These are phyloP conservation scores for Rhinocladiella similis DNA, from an alignment of 2,329 filamentous ascomycete species.

Conservation along the genomic window DNA sequence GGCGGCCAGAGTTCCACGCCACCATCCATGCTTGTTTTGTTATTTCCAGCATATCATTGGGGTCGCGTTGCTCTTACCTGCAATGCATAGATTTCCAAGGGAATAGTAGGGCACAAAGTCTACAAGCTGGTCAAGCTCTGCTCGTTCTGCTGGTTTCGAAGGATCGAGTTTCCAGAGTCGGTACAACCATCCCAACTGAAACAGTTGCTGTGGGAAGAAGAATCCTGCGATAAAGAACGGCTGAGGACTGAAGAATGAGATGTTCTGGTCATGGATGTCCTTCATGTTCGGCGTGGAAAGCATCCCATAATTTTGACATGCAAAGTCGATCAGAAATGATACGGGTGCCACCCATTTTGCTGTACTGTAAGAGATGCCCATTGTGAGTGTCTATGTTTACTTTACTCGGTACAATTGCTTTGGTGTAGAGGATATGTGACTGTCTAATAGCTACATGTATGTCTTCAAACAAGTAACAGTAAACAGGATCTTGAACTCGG, in stretches of 20 bases:
- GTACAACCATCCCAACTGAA: constrained; percentile 60
- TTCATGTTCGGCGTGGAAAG: constrained; percentile 59
- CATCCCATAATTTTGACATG: constrained; percentile 61
- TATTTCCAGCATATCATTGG: no score
- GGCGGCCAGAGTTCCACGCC: constrained; percentile 58
- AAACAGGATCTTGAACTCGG: background rate
- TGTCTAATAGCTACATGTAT: background rate
- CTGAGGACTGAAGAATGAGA: constrained; percentile 60
- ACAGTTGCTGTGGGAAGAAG: constrained; percentile 62
- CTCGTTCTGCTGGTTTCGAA: constrained; percentile 38
- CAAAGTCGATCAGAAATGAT: constrained; percentile 59
- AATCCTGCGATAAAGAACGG: constrained; percentile 61
- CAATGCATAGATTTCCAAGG: constrained; percentile 60
- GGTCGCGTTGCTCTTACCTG: constrained; percentile 41
- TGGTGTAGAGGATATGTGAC: background rate
- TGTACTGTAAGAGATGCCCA: constrained; percentile 18
- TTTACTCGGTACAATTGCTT: background rate
- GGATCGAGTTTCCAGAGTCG: constrained; percentile 51
- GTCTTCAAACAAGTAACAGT: background rate
- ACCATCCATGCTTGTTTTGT: constrained; percentile 53
- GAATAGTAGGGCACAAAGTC: constrained; percentile 58
- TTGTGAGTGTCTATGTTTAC: background rate
- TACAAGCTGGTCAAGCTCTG: constrained; percentile 52
- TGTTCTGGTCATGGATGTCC: constrained; percentile 57
- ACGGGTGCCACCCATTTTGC: constrained; percentile 43